Base-by-base conservation (phyloP, 805 yeast species). In the Candida takata region DNA sequence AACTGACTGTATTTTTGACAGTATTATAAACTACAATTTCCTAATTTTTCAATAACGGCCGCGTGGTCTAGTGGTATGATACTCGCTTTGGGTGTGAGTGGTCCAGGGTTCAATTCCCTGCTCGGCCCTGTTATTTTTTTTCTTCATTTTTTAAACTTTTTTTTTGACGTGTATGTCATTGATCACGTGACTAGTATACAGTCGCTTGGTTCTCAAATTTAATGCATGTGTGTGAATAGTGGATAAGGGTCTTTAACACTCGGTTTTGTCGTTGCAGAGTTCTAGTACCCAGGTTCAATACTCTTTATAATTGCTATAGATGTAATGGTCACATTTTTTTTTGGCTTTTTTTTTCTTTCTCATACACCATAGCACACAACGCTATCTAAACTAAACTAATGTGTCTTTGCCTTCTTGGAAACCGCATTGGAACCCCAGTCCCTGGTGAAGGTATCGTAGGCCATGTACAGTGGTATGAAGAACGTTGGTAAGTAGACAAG, bases 401-500 rank as follows among this genome's bases (percentile, higher is more conserved):
- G 9, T 14, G 8, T 29, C 24, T 29, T 12, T 12, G 18, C 31
- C 11, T 7, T 8, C 25, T 29, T 29, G 16, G n/a, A 4, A 6
- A n/a, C 24, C 15, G 10, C 17, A 8, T n/a, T 19, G 11, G 26
- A 13, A 20, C 17, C 8, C 48, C 52, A 45, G n/a, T 38, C 38
- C 42, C 55, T 53, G 4, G 33, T 26, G 29, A 44, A 42, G 2
- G 42, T 45, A 9, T 39, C 45, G 15, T 55, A 43, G 9, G 61
- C 54, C 65, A 85, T 73, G 24, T 60, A 48, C 14, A 66, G 52
- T 3, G 95, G 94, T 31, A 85, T 70, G 18, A 80, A 24, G 37
- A 79, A 69, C 13, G 85, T 84, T n/a, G 95, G 95, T 1, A 68
- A 48, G 52, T 85, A 85, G 8, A 83, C 61, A 5, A 56, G 64